phyloP scores from a whole-genome alignment of 2,329 filamentous ascomycete species.

The Aureobasidium namibiae region DNA sequence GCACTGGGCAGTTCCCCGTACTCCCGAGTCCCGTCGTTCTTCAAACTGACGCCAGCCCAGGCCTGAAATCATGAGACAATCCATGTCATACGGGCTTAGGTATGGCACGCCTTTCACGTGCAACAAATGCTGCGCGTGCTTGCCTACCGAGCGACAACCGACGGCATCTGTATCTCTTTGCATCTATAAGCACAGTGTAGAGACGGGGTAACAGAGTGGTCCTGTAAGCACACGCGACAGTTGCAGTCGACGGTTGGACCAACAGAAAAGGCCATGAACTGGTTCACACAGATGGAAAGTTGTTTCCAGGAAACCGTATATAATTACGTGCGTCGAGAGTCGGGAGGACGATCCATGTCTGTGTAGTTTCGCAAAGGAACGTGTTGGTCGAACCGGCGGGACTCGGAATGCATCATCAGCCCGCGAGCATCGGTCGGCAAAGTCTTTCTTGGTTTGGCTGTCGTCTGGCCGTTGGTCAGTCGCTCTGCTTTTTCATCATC shows the following conservation, averaged over 20 bases:
- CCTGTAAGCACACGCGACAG: too few relatives aligned
- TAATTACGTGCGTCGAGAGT: too few relatives aligned
- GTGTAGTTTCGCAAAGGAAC: too few relatives aligned
- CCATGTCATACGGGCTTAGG: background rate
- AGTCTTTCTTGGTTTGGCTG: background rate
- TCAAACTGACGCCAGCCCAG: background rate
- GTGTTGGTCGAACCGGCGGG: background rate
- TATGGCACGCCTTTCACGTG: conserved; percentile 2
- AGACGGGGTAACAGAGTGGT: background rate
- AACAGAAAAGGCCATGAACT: background rate
- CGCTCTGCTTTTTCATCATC: background rate
- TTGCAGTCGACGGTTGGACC: too few relatives aligned
- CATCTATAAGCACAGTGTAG: too few relatives aligned
- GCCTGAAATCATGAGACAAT: background rate
- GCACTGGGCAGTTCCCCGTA: background rate
- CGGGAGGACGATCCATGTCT: too few relatives aligned
- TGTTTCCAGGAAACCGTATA: too few relatives aligned
- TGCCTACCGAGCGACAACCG: background rate
- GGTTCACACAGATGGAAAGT: background rate
- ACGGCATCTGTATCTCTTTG: background rate
- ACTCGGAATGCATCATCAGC: background rate
- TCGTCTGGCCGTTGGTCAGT: background rate
- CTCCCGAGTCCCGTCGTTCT: too few relatives aligned
- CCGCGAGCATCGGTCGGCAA: background rate
- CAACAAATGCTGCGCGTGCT: background rate